Evolutionary conservation across 2,329 filamentous ascomycete genomes (phyloP), one percentile per base, ranked within the genome.

Genomic region (Talaromyces sp.): DNA sequence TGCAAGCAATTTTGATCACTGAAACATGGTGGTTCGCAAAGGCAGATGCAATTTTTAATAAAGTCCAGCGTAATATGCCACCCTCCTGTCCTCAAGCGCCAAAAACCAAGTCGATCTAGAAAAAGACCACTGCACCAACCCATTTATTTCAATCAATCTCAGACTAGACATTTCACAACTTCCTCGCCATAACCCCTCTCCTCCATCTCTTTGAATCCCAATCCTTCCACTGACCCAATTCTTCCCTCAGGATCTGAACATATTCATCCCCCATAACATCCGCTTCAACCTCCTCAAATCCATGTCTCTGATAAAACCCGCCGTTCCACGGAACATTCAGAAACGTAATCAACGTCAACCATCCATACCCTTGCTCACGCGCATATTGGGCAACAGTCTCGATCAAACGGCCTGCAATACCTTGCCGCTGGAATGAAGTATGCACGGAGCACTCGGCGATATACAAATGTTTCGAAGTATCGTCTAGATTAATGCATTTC

Each of bases 371-470:
- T 37, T 66, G 45, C 13, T 56, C 5, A 4, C 39, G 33, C n/a
- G 60, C 61, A 37, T 63, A 54, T 15, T 54, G 5, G 15, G 62
- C 61, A 39, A 70, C 58, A 25, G 67, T 68, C 8, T 62, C 67
- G 8, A 68, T 58, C 64, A 73, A 47, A 61, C 73, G 17, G 8
- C 43, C 62, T 45, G 61, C 64, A 3, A 66, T 63, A 6, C 64
- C 64, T 39, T 31, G 52, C 10, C 61, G 8, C 7, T 66, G 64
- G 27, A 54, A 66, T 17, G 54, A 60, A 15, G 45, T 35, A 47
- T 66, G 61, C 13, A 66, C 64, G 3, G 64, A 66, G 27, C 60
- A 61, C 19, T 66, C 64, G n/a, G 41, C 61, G 22, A 66, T 66
- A 27, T 66, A 66, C 7, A 66, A 19, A 52, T 62, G 43, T 3